phyloP scores from a whole-genome alignment of 1,284 basidiomycete genomes.

The Psilocybe mexicana region DNA sequence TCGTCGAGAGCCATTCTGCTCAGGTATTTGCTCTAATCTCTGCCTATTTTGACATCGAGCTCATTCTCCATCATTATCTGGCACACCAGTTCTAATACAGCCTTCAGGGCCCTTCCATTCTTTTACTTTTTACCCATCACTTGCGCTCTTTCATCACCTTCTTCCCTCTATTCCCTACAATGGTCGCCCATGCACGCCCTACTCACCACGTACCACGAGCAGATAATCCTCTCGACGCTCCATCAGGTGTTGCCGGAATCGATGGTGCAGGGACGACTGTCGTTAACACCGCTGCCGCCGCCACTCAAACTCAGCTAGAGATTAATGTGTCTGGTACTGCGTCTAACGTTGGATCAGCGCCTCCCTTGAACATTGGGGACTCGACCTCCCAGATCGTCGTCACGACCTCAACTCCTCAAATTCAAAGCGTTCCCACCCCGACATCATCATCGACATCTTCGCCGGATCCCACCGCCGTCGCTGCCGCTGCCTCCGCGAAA shows the following conservation, averaged over 20 bases:
- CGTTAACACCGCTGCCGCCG: slow-evolving; percentile 31
- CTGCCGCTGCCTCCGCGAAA: slow-evolving; percentile 27
- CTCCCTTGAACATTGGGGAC: slow-evolving; percentile 21
- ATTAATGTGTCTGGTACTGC: slow-evolving; percentile 24
- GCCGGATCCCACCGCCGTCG: slow-evolving; percentile 12
- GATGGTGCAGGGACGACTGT: slow-evolving; percentile 33
- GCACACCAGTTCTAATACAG: slow-evolving; percentile 7
- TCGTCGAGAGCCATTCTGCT: neutral
- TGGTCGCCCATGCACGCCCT: slow-evolving; percentile 27
- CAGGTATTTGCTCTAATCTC: neutral
- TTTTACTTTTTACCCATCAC: slow-evolving; percentile 11
- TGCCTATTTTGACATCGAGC: neutral
- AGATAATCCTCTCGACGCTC: slow-evolving; percentile 44
- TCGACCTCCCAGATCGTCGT: slow-evolving; percentile 18
- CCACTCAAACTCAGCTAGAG: slow-evolving; percentile 23
- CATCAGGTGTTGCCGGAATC: slow-evolving; percentile 47
- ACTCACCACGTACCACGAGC: slow-evolving; percentile 26
- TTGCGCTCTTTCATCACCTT: slow-evolving; percentile 23
- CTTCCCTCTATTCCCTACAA: slow-evolving; percentile 18
- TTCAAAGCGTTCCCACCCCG: neutral
- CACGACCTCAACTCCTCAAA: neutral
- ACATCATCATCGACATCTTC: slow-evolving; percentile 19
- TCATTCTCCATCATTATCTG: neutral
- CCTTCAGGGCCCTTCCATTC: slow-evolving; percentile 22
- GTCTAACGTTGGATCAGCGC: slow-evolving; percentile 11